Evolutionary conservation across 164 flowering plant genomes (phyloP).

Genomic region (Aristolochia contorta): DNA sequence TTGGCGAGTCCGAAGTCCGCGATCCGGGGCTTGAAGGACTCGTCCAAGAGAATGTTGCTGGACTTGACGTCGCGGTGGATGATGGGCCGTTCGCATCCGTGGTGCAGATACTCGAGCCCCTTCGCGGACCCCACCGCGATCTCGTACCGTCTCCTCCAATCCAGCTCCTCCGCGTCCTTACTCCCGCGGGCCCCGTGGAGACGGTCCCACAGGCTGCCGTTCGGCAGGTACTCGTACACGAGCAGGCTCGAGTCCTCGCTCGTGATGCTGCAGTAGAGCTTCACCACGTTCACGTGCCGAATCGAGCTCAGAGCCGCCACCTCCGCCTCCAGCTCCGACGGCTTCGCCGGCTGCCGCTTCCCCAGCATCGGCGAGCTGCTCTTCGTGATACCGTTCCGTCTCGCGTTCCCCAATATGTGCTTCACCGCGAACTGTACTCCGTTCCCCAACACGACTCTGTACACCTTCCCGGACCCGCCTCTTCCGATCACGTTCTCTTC

Average conservation of each 20-base stretch:
- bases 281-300: conserved; percentile 75
- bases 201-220: conserved; percentile 75
- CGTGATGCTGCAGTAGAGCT: conserved; percentile 61
- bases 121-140: conserved; percentile 69
- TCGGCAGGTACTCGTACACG: conserved; percentile 66
- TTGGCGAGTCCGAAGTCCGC: conserved; percentile 68
- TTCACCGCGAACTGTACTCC: conserved; percentile 63
- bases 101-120: conserved; percentile 74
- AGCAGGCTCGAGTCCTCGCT: conserved; percentile 57
- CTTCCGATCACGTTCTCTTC: conserved; percentile 67
- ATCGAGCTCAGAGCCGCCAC: conserved; percentile 55
- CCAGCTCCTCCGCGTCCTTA: conserved; percentile 37
- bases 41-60: conserved; percentile 53
- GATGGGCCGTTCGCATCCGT: conserved; percentile 48
- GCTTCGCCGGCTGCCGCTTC: conserved; percentile 9
- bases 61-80: conserved; percentile 64
- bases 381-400: conserved; percentile 6
- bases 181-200: conserved; percentile 37
- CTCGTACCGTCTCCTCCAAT: conserved; percentile 47
- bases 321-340: conserved; percentile 61
- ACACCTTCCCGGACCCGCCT: conserved; percentile 87
- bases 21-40: conserved; percentile 41
- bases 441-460: conserved; percentile 31
- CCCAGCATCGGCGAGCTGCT: conserved; percentile 29
- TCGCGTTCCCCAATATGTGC: conserved; percentile 38